Evolutionary conservation across 139 green algal species (phyloP), one percentile per base, ranked within the genome.

Genomic region (Asterochloris erici): DNA sequence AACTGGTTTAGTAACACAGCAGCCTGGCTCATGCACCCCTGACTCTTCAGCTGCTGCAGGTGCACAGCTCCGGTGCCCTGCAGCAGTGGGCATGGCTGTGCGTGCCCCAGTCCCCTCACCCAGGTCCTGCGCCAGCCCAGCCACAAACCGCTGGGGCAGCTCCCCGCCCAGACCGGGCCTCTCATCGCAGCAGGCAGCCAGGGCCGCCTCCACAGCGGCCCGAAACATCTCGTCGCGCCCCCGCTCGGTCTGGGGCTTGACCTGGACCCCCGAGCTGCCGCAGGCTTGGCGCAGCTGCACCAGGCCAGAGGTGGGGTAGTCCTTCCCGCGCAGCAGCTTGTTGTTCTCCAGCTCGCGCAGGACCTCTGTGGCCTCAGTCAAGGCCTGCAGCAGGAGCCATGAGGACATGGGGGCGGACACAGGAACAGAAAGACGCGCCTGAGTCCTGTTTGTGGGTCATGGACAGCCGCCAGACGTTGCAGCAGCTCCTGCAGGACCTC

Each of bases 221-320:
- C 88, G 85, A 24, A 91, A 81, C 71, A 92, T 87, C 6, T 88
- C 79, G 38, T 92, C 88, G 13, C 88, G 78, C 11, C 85, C 87
- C 38, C 60, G 82, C 28, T 85, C 64, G 19, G 88, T 91, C 77
- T 79, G 68, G 0, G 87, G 77, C 68, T 85, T 86, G 27, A 91
- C 87, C 27, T n/a, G 21, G 63, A 74, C 26, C 19, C 66, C 73
- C 64, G 61, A 78, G 77, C 79, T 28, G 28, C 64, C 74, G 84
- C 87, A 91, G 24, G 83, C 79, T 47, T 75, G 76, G 66, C 82
- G 75, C 76, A 92, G 76, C 17, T 26, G 66, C 12, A 91, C 84
- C 47, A 92, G 76, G 0, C 38, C 60, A 47, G 64, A 84, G 11
- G 87, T 29, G 9, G 88, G 70, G 78, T 91, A 92, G 77, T 92